Evolutionary conservation across 2,329 filamentous ascomycete species (phyloP).

Genomic region (Sclerotinia spermophila): DNA sequence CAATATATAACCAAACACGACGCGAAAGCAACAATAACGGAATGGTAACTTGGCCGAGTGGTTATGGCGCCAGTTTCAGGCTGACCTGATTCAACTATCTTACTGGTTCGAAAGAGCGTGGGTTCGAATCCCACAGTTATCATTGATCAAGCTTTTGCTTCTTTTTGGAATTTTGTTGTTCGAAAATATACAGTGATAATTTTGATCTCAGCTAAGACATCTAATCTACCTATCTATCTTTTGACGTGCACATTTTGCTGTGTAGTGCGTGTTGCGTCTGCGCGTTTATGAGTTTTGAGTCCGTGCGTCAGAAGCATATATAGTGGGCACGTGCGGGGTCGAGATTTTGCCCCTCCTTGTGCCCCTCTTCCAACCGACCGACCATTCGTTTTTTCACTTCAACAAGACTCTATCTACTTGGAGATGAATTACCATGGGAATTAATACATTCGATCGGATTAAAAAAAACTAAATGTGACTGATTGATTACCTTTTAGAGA

Average conservation of each 20-base stretch:
- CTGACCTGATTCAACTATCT: conserved; percentile 16
- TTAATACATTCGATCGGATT: neutral
- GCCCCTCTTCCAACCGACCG: no score
- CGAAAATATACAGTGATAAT: no score
- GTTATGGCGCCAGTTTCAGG: conserved; percentile 41
- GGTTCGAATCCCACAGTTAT: conserved; percentile 37
- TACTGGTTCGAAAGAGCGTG: conserved; percentile 37
- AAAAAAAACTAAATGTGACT: neutral
- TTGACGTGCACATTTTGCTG: neutral
- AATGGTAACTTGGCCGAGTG: conserved; percentile 37
- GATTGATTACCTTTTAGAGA: neutral
- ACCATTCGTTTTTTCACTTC: neutral
- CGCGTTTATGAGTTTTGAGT: neutral
- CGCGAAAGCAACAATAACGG: no score
- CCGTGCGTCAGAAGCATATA: neutral
- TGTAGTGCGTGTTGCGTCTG: neutral
- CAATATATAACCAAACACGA: neutral
- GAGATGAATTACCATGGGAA: neutral
- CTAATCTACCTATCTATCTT: no score
- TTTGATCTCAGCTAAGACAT: neutral
- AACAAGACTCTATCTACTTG: neutral
- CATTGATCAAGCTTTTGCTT: neutral
- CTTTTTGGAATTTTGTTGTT: neutral
- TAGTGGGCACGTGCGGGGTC: no score
- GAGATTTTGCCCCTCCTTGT: neutral